Conservation (phyloP, 2,329 filamentous ascomycete species). For the Cyclaneusma minus region DNA sequence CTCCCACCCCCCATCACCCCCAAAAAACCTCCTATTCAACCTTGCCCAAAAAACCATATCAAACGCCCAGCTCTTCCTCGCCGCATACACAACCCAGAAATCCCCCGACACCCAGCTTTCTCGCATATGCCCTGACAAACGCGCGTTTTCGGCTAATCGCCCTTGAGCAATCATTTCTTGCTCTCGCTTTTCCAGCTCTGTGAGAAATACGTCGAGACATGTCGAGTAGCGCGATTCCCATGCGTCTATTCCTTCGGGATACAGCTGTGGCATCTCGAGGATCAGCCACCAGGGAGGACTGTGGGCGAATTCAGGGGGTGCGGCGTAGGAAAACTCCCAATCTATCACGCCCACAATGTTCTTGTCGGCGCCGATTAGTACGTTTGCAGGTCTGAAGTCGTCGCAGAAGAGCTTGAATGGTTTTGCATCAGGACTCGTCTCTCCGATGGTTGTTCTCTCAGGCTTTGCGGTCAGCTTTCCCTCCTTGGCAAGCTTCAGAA, state of each 20-base stretch:
- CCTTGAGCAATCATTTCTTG: conserved; percentile 2
- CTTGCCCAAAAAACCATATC: conserved; percentile 8
- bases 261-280: conserved; percentile 7
- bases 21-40: conserved; percentile 3
- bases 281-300: conserved; percentile 9
- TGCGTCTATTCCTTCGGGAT: conserved; percentile 5
- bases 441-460: conserved; percentile 2
- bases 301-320: conserved; percentile 8
- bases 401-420: conserved; percentile 8
- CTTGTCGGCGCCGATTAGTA: conserved; percentile 6
- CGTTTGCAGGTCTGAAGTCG: conserved; percentile 8
- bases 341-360: conserved; percentile 8
- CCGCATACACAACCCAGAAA: conserved; percentile 11
- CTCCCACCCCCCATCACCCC: conserved; percentile 1
- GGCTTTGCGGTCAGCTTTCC: conserved; percentile 1
- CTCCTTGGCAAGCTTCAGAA: conserved; percentile 15
- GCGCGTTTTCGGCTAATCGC: conserved; percentile 1
- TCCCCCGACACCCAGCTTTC: conserved; percentile 9
- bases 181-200: conserved; percentile 1
- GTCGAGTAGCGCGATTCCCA: conserved; percentile 3
- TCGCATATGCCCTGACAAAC: conserved; percentile 8
- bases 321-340: conserved; percentile 9
- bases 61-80: conserved; percentile 8
- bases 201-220: conserved; percentile 3
- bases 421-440: conserved; percentile 2